Evolutionary conservation across 306 rosid species (phyloP), one percentile per base, ranked within the genome.

Genomic region (Quillaja saponaria): DNA sequence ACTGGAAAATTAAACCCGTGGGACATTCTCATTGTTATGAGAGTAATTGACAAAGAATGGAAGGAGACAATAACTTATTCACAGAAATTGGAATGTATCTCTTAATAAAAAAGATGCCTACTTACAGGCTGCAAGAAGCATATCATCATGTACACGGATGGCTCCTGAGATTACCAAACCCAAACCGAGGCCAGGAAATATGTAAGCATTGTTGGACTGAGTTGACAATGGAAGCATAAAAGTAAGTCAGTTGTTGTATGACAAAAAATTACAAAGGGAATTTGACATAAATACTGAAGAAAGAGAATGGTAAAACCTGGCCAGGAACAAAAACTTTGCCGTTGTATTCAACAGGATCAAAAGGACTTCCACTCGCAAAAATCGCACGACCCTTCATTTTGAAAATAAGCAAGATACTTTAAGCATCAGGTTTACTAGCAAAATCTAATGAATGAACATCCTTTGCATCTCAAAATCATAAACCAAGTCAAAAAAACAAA

Each of bases 91-190:
- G n/a, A n/a, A n/a, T n/a, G n/a, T n/a, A n/a, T n/a, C n/a, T n/a
- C n/a, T n/a, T n/a, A n/a, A n/a, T n/a, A n/a, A n/a, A 37, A 5
- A 10, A 37, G 7, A 37, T 37, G 63, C 34, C 57, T 46, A 82
- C 97, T 90, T 85, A 87, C 97, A 79, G 50, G 95, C 97, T 73
- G 88, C 94, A 20, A 90, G 87, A 79, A 87, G 94, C 97, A 90
- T 90, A 45, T 90, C 97, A 21, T 87, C 94, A 15, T 87, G 94
- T 34, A 90, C 88, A 38, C 97, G 92, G 51, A 90, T 87, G 20
- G 97, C 94, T 66, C 97, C 97, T 2, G 95, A 90, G 64, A 90
- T 85, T 49, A 90, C 84, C 52, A 90, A 45, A 61, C 97, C 97
- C 63, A 90, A 73, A 63, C 97, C 97, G 28, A 87, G 64, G 40